Base-by-base conservation (phyloP, 1,284 basidiomycete genomes). In the Coniferiporia sulphurascens region DNA sequence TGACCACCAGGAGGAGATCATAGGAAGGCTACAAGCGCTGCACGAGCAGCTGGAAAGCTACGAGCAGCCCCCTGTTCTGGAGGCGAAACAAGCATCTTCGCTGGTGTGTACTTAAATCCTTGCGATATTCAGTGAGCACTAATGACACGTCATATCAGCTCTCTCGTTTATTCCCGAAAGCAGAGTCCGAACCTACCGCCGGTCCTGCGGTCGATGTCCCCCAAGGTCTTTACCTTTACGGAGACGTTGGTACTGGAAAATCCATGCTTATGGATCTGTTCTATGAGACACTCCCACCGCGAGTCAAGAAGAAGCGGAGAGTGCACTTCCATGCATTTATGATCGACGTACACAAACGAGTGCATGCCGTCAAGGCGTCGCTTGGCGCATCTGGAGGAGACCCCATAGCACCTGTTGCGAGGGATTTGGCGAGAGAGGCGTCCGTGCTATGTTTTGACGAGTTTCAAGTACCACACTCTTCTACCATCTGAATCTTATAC, bases 201-300 rank as follows among this genome's bases (percentile, higher is more conserved):
- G 63, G 72, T 13, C 70, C 78, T 4, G 81, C 81, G 2, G 74
- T 78, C 19, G 71, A 81, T 52, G 79, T 84, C 1, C 96, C 95
- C 0, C 89, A 89, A 65, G 93, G 95, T 10, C 79, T 99, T 22
- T 99, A 99, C 73, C 85, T 99, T n/a, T 95, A 92, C 71, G 97
- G 97, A 43, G 92, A 95, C 65, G 97, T 99, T 58, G 96, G 96
- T 0, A 98, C 95, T 4, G 96, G 97, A 22, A 94, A 94, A 80
- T 93, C 92, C 0, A 98, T 99, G 95, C 86, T 99, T 63, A 99
- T 99, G 97, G 97, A 99, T 73, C 78, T 99, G 17, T 97, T 99
- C 74, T 94, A 93, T 78, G 86, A 90, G 63, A 90, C 94, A 1
- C 82, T 99, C 1, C 95, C 95, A 0, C 68, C 79, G 0, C 83